Evolutionary conservation across 805 yeast genomes (phyloP), one percentile per base, ranked within the genome.

Genomic region (Kodamaea lidongshanica): DNA sequence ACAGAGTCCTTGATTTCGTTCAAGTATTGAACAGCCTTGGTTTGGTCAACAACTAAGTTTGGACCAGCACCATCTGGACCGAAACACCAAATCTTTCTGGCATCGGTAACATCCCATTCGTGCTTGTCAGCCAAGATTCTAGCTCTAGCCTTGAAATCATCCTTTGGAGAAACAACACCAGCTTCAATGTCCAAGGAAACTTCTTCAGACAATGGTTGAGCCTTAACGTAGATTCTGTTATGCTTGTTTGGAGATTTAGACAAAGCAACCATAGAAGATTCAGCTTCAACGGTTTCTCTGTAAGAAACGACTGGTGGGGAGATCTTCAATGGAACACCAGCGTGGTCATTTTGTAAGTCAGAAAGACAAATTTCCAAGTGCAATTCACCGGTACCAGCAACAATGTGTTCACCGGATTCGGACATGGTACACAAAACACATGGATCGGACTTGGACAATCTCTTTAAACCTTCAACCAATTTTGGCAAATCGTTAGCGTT

Each of bases 41-140:
- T 89, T 74, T 88, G 96, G 77, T 89, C 98, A 70, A 89, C 94
- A 62, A 89, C 96, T 62, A 92, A 70, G 77, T 89, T 89, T 60
- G 98, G 88, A 73, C 98, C 98, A 67, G 74, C 79, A 72, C 96
- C 96, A 64, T 89, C 98, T 66, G 98, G 97, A 76, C 98, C 98
- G 87, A 89, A 89, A 83, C 96, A 86, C 98, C 98, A 89, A 65
- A 89, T 92, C 92, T 92, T 89, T 83, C 98, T 88, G 72, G 96
- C 98, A 65, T 89, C 98, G 54, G 96, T 79, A 65, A 92, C 96
- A 66, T 89, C 97, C 98, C 98, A 89, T 54, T 89, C 96, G 81
- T 70, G 92, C 67, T 92, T 95, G 67, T 89, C 97, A 64, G 97
- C 97, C 78, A 89, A 76, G 64, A 85, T 58, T 81, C 97, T 88